Evolutionary conservation across 2,329 filamentous ascomycete genomes (phyloP).

Genomic region (Trichoderma brevicompactum): DNA sequence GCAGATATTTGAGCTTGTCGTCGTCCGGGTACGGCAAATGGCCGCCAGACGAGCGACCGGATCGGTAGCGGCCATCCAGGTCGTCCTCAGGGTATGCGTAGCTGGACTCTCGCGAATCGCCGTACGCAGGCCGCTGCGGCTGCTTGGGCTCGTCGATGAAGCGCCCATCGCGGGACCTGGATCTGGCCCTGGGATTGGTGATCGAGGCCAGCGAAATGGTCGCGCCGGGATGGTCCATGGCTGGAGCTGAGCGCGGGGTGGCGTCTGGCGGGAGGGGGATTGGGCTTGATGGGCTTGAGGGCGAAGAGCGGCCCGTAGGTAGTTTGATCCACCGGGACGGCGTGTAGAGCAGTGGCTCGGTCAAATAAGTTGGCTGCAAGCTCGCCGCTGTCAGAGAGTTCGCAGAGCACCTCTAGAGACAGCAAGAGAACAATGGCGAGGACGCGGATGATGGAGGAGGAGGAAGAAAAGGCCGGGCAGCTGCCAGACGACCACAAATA

Average conservation of each 20-base stretch:
- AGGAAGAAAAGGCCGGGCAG: background rate
- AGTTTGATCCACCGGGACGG: background rate
- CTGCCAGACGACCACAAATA: background rate
- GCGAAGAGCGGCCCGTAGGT: background rate
- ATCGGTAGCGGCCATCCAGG: constrained; percentile 45
- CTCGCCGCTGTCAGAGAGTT: background rate
- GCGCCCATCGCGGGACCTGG: constrained; percentile 47
- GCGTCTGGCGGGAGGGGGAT: constrained; percentile 31
- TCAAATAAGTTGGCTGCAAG: too few relatives aligned
- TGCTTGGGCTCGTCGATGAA: constrained; percentile 40
- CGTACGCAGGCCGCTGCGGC: constrained; percentile 38
- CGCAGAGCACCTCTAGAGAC: background rate
- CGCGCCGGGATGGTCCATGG: constrained; percentile 24
- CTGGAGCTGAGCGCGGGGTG: constrained; percentile 13
- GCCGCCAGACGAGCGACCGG: constrained; percentile 35
- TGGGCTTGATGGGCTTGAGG: constrained; percentile 8
- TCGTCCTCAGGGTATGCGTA: constrained; percentile 50
- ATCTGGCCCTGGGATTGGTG: constrained; percentile 42
- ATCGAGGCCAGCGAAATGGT: constrained; percentile 54
- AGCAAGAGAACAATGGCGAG: background rate
- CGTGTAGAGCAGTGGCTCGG: background rate
- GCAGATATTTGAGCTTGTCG: constrained; percentile 29
- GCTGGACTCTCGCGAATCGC: constrained; percentile 50
- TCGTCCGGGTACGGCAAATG: constrained; percentile 43
- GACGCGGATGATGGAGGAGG: constrained; percentile 5